Conservation (phyloP, 768 basidiomycete species). For the Suillus alpinus region DNA sequence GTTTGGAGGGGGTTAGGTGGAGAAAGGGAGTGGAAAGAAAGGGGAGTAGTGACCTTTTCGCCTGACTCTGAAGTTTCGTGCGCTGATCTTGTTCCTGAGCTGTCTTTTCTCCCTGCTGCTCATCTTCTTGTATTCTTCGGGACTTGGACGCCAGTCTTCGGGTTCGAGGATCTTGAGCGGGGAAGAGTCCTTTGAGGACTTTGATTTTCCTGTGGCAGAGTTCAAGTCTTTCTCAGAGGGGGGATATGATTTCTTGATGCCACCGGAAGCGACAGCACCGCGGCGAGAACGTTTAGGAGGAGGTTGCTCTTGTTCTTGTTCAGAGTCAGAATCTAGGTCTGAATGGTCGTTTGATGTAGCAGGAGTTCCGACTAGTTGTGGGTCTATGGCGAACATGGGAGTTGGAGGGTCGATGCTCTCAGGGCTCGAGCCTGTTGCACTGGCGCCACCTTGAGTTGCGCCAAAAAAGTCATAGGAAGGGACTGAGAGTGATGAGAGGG, state of each 20-base stretch:
- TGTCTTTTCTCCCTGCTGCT: conserved; percentile 95
- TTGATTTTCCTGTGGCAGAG: conserved; percentile 14
- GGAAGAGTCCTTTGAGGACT: conserved; percentile 26
- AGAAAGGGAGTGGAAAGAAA: not conserved
- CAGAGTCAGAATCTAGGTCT: conserved; percentile 35
- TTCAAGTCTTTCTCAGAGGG: conserved; percentile 30
- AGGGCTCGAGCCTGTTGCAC: conserved; percentile 21
- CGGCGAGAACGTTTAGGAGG: conserved; percentile 51
- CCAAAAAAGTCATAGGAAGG: conserved; percentile 41
- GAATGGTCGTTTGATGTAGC: conserved; percentile 41
- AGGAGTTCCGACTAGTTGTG: conserved; percentile 72
- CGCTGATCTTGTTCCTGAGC: conserved; percentile 94
- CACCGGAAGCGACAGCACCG: conserved; percentile 72
- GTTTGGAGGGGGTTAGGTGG: conserved; percentile 2
- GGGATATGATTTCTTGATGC: conserved; percentile 59
- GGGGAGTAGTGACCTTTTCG: conserved; percentile 66
- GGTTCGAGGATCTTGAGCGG: conserved; percentile 31
- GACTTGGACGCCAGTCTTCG: conserved; percentile 82
- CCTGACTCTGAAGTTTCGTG: conserved; percentile 91
- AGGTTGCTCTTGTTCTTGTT: conserved; percentile 25
- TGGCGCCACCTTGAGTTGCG: conserved; percentile 29
- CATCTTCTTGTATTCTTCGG: conserved; percentile 95
- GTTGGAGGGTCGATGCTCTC: conserved; percentile 17
- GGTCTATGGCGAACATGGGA: conserved; percentile 58
- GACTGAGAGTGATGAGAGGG: conserved; percentile 24